These are phyloP conservation scores for Botrytis elliptica DNA, from an alignment of 2,329 filamentous ascomycete genomes.

Conservation along the genomic window DNA sequence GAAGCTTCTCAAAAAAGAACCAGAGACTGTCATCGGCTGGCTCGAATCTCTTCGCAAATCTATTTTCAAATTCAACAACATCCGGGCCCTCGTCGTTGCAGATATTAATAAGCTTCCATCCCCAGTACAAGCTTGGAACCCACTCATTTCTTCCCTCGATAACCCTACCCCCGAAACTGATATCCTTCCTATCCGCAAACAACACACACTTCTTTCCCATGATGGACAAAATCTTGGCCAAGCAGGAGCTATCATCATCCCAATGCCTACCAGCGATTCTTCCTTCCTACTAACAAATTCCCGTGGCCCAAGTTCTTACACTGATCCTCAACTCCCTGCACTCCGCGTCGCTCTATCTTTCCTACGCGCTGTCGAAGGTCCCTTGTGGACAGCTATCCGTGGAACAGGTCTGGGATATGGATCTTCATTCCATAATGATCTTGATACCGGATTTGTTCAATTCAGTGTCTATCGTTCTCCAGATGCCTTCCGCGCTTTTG, in stretches of 20 bases:
- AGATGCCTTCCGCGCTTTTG: constrained; percentile 82
- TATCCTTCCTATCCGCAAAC: constrained; percentile 69
- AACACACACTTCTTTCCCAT: constrained; percentile 68
- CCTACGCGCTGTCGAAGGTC: constrained; percentile 89
- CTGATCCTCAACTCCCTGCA: constrained; percentile 75
- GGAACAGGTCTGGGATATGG: constrained; percentile 94
- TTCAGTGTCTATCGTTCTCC: constrained; percentile 90
- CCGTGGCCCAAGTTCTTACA: constrained; percentile 71
- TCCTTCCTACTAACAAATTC: constrained; percentile 80
- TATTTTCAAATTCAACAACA: constrained; percentile 81
- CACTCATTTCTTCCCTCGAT: constrained; percentile 45
- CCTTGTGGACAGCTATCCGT: constrained; percentile 89
- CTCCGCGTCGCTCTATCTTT: constrained; percentile 87
- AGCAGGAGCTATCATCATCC: constrained; percentile 73
- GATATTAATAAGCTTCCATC: constrained; percentile 72
- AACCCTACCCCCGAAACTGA: constrained; percentile 46
- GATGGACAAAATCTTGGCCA: constrained; percentile 74
- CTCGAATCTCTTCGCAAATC: constrained; percentile 73
- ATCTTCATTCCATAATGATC: constrained; percentile 71
- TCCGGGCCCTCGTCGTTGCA: constrained; percentile 80
- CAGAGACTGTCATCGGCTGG: constrained; percentile 70
- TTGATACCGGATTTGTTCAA: constrained; percentile 76
- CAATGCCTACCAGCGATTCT: constrained; percentile 89
- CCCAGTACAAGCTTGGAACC: constrained; percentile 78
- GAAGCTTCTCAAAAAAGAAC: constrained; percentile 74